These are phyloP conservation scores for Hamigera avellanea DNA, from an alignment of 495 filamentous ascomycete species.

Conservation along the genomic window DNA sequence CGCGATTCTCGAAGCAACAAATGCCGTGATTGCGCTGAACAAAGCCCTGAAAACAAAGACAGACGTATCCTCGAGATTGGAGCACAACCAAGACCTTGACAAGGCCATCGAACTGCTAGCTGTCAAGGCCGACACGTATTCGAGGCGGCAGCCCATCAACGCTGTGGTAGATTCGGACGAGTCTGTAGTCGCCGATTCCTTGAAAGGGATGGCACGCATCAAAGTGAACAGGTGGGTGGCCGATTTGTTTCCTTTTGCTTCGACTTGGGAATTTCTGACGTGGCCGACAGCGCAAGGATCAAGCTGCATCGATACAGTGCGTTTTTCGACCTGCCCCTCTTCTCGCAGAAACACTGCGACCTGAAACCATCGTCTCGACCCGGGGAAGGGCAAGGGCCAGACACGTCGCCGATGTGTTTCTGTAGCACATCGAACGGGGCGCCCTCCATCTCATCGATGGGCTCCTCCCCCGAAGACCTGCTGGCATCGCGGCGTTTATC, in stretches of 20 bases:
- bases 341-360: slow-evolving; percentile 47
- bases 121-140: slow-evolving; percentile 32
- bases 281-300: slow-evolving; percentile 39
- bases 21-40: slow-evolving; percentile 43
- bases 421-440: slow-evolving; percentile 21
- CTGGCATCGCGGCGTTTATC: slow-evolving; percentile 23
- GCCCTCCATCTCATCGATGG: slow-evolving; percentile 20
- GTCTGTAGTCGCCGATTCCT: slow-evolving; percentile 32
- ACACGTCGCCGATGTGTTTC: slow-evolving; percentile 15
- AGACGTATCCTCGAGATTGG: too few relatives aligned
- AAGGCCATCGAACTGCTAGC: slow-evolving; percentile 45
- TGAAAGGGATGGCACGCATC: slow-evolving; percentile 44
- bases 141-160: slow-evolving; percentile 32
- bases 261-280: too few relatives aligned
- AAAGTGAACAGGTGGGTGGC: slow-evolving; percentile 44
- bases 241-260: too few relatives aligned
- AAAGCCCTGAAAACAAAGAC: slow-evolving; percentile 24
- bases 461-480: too few relatives aligned
- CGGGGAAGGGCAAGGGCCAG: slow-evolving; percentile 15
- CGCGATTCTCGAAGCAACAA: slow-evolving; percentile 41
- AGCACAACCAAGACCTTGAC: slow-evolving; percentile 38
- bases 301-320: slow-evolving; percentile 49
- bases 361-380: slow-evolving; percentile 24
- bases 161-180: slow-evolving; percentile 33
- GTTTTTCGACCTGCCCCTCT: slow-evolving; percentile 49